Evolutionary conservation across 352 stramenopile species (phyloP), one percentile per base, ranked within the genome.

Genomic region (Globisporangium canariense): DNA sequence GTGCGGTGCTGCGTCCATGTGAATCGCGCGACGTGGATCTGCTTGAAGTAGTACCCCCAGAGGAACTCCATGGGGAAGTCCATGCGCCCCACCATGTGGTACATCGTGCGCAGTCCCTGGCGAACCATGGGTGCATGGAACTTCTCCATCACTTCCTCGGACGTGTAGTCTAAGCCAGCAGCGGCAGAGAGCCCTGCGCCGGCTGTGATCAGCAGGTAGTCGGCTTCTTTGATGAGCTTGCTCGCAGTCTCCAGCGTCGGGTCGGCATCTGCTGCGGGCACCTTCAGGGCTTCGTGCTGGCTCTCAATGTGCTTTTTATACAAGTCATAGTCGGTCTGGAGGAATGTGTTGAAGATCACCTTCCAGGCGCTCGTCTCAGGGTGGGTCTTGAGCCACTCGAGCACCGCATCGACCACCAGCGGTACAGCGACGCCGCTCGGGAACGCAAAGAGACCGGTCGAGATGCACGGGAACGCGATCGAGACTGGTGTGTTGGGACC

Each of bases 331-430:
- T 93, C 83, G 9, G 62, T 67, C 18, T 86, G 70, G 4, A 85
- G 56, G 50, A 91, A 93, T 8, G 81, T 86, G 62, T 93, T 89
- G 69, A 90, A 91, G 52, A 91, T 71, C 13, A 93, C 75, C 41
- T 68, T 82, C 76, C 83, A 88, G 2, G 55, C 38, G 0, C 60
- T 71, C 30, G 76, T 47, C 10, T 78, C 61, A 9, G 71, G 16
- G 54, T 90, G 72, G 1, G 46, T 34, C 11, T 72, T 32, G 14
- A 93, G 62, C 83, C 83, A 93, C 3, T 74, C 67, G 4, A 68
- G n/a, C 22, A 93, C 81, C 1, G 73, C 68, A 16, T 71, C 56
- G 14, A 90, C 60, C 6, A 75, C 81, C 8, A 91, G 64, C 2
- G 68, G 66, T 1, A 85, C 74, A 8, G 81, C 83, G 0, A 74